Evolutionary conservation across 495 filamentous ascomycete genomes (phyloP).

Genomic region (Cercophora scortea): DNA sequence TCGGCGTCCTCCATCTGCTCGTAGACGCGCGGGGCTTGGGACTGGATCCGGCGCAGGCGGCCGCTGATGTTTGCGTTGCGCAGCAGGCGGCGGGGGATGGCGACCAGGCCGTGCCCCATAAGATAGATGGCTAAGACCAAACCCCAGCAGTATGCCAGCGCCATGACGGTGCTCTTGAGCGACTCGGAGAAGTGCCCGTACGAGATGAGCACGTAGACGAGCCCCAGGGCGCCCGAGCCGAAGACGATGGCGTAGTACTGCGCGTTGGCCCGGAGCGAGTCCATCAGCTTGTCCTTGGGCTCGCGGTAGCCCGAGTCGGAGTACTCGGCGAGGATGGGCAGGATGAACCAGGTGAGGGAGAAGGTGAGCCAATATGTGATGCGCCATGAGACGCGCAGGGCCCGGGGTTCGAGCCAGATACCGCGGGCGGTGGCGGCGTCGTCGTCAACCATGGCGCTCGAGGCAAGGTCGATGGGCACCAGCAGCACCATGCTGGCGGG

Average conservation of each 20-base stretch:
- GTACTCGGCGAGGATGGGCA: constrained; percentile 89
- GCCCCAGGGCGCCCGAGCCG: constrained; percentile 57
- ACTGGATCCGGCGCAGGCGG: constrained; percentile 65
- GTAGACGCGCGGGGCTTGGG: constrained; percentile 70
- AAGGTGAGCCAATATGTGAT: constrained; percentile 97
- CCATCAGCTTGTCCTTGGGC: constrained; percentile 66
- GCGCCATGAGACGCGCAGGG: constrained; percentile 79
- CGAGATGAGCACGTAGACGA: constrained; percentile 76
- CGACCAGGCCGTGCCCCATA: constrained; percentile 94
- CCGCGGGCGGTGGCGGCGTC: constrained; percentile 59
- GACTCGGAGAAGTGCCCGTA: constrained; percentile 49
- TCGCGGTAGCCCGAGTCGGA: constrained; percentile 89
- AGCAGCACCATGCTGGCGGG: constrained; percentile 90
- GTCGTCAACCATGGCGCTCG: constrained; percentile 63
- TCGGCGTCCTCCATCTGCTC: constrained; percentile 84
- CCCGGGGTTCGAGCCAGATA: constrained; percentile 55
- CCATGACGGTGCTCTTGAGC: constrained; percentile 82
- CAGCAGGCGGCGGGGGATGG: constrained; percentile 75
- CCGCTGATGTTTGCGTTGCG: constrained; percentile 65
- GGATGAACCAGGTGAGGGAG: constrained; percentile 86
- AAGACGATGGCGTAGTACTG: constrained; percentile 80
- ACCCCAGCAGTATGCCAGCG: constrained; percentile 89
- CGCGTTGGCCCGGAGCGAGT: constrained; percentile 78
- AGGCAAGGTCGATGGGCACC: constrained; percentile 93
- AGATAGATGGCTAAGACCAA: constrained; percentile 86